Conservation (phyloP, 768 basidiomycete genomes). For the Floccularia luteovirens region DNA sequence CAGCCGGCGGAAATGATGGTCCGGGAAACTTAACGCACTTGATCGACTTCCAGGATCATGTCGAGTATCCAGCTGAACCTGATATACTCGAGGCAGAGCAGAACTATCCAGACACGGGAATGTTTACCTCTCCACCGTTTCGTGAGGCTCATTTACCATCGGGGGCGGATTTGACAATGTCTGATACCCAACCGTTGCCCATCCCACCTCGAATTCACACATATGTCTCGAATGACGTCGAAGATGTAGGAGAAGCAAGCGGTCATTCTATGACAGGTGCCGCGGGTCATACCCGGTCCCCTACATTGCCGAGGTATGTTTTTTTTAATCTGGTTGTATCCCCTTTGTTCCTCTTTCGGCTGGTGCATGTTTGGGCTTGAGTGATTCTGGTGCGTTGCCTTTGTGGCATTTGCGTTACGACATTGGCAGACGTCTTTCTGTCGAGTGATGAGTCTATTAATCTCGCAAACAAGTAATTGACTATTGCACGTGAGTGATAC, state of each 20-base stretch:
- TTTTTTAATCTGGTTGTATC: constrained; percentile 1
- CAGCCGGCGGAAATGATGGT: neutral
- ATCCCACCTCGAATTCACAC: constrained; percentile 11
- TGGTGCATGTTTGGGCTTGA: neutral
- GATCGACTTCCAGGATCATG: neutral
- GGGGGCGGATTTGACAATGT: constrained; percentile 3
- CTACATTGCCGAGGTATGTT: constrained; percentile 13
- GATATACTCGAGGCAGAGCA: neutral
- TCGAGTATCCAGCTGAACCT: neutral
- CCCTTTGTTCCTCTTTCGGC: neutral
- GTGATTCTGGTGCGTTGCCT: neutral
- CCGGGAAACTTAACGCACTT: neutral
- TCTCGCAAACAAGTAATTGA: neutral
- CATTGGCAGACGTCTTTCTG: neutral
- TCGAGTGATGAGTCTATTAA: neutral
- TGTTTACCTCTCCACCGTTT: constrained; percentile 18
- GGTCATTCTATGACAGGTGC: neutral
- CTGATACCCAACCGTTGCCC: constrained; percentile 14
- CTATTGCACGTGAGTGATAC: neutral
- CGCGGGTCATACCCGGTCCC: constrained; percentile 10
- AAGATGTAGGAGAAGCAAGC: constrained; percentile 2
- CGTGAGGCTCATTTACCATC: constrained; percentile 14
- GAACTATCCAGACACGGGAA: neutral
- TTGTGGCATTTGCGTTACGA: neutral
- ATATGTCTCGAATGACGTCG: neutral